Evolutionary conservation across 257 asterid genomes (phyloP).

Genomic region (Solanum pennellii): DNA sequence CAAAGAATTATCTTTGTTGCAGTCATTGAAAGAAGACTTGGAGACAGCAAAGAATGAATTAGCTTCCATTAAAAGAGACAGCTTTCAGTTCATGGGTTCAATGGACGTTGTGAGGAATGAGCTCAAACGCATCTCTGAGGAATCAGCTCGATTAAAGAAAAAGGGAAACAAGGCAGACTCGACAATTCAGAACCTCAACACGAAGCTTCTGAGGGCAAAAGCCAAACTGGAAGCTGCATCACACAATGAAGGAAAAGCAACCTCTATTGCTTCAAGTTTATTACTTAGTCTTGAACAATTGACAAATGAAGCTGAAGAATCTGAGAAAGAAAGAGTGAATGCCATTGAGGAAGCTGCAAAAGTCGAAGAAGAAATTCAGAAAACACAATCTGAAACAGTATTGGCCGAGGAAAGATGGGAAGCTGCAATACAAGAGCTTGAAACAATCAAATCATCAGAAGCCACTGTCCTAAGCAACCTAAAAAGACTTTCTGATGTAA

Average conservation of each 20-base stretch:
- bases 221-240: slow-evolving; percentile 53
- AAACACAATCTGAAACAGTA: slow-evolving; percentile 41
- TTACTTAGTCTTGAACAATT: slow-evolving; percentile 40
- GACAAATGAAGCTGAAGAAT: slow-evolving; percentile 38
- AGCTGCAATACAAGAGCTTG: slow-evolving; percentile 47
- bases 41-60: slow-evolving; percentile 42
- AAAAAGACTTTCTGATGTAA: slow-evolving; percentile 26
- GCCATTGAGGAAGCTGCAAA: slow-evolving; percentile 37
- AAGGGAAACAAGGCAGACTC: slow-evolving; percentile 44
- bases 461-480: slow-evolving; percentile 55
- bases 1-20: slow-evolving; percentile 10
- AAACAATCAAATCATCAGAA: slow-evolving; percentile 55
- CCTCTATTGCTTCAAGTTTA: slow-evolving; percentile 36
- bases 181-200: slow-evolving; percentile 44
- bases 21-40: slow-evolving; percentile 33
- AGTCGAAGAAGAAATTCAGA: slow-evolving; percentile 38
- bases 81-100: slow-evolving; percentile 72
- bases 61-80: slow-evolving; percentile 31
- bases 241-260: slow-evolving; percentile 46
- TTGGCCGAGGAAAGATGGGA: slow-evolving; percentile 47
- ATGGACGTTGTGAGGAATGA: slow-evolving; percentile 60
- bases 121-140: slow-evolving; percentile 38
- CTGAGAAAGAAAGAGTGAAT: slow-evolving; percentile 27
- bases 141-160: slow-evolving; percentile 34
- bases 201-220: slow-evolving; percentile 61